Percentiles rank a stretch among this genome's conserved stretches.
These are phyloP conservation scores for Yarrowia sp. DNA, from an alignment of 805 yeast genomes.

Conservation along the genomic window DNA sequence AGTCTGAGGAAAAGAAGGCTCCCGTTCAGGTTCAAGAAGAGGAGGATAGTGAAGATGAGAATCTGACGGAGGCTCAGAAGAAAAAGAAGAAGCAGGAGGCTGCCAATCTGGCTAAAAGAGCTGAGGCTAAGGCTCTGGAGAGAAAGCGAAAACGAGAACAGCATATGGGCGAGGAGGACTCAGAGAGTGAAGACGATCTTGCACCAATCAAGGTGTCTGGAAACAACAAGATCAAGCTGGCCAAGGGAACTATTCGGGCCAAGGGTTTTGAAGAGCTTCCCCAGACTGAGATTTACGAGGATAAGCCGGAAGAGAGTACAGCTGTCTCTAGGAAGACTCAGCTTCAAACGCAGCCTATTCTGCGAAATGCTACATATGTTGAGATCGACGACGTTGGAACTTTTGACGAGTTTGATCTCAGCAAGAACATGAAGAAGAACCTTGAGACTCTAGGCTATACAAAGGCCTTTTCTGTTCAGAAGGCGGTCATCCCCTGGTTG, in stretches of 20 bases:
- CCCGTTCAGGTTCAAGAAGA: conserved; percentile 11
- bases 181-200: conserved; percentile 35
- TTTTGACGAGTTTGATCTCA: conserved; percentile 56
- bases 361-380: conserved; percentile 56
- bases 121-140: conserved; percentile 19
- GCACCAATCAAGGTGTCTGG: conserved; percentile 42
- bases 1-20: neutral
- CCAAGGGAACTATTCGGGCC: conserved; percentile 18
- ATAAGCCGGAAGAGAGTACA: conserved; percentile 44
- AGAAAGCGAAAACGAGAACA: conserved; percentile 30
- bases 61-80: conserved; percentile 1
- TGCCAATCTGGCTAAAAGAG: conserved; percentile 23
- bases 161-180: conserved; percentile 37
- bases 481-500: conserved; percentile 66
- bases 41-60: conserved; percentile 25
- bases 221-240: conserved; percentile 40
- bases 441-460: conserved; percentile 56
- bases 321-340: conserved; percentile 60
- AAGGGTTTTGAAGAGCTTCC: conserved; percentile 43
- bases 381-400: conserved; percentile 57
- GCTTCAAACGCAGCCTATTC: conserved; percentile 38
- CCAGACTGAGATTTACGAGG: conserved; percentile 44
- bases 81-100: conserved; percentile 25
- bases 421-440: conserved; percentile 55
- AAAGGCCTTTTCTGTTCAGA: conserved; percentile 79